A percentile compares a stretch with the other conserved stretches of the same genome.
Conservation (phyloP, 352 stramenopile genomes). For the Phytopythium oedochilum region DNA sequence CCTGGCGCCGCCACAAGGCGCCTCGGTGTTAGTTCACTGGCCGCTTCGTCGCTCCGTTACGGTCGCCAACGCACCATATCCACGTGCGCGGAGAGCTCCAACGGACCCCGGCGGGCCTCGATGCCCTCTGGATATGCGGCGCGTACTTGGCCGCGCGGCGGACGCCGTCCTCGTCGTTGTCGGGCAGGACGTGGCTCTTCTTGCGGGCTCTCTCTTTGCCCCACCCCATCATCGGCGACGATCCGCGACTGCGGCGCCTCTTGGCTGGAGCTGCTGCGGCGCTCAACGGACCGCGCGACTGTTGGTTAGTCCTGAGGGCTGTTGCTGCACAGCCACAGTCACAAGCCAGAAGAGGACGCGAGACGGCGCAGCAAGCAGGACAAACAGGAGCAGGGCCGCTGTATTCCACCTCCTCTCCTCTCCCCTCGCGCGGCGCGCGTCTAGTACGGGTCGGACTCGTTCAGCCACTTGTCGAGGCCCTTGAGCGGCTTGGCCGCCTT, state of each 20-base stretch:
- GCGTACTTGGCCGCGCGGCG: not conserved
- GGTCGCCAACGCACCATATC: conserved; percentile 15
- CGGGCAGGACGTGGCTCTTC: conserved; percentile 2
- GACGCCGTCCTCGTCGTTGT: not conserved
- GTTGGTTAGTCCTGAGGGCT: not conserved
- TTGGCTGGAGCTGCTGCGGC: too few species aligned
- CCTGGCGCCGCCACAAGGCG: conserved; percentile 11
- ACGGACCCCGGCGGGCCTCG: not conserved
- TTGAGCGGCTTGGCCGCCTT: conserved; percentile 82
- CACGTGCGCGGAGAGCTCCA: conserved; percentile 7
- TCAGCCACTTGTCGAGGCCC: conserved; percentile 87
- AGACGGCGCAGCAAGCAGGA: too few species aligned
- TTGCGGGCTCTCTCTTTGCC: not conserved
- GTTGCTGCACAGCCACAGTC: too few species aligned
- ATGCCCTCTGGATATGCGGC: not conserved
- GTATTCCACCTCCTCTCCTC: not conserved
- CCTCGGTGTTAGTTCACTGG: too few species aligned
- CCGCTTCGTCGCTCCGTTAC: too few species aligned
- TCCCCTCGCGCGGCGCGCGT: not conserved
- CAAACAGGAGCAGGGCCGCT: not conserved
- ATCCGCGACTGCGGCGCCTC: too few species aligned
- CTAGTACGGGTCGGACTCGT: conserved; percentile 80
- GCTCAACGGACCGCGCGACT: not conserved
- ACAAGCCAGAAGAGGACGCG: too few species aligned
- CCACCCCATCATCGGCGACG: too few species aligned